Base-by-base conservation (phyloP, 441 rosid genomes). In the Pelargonium australe region DNA sequence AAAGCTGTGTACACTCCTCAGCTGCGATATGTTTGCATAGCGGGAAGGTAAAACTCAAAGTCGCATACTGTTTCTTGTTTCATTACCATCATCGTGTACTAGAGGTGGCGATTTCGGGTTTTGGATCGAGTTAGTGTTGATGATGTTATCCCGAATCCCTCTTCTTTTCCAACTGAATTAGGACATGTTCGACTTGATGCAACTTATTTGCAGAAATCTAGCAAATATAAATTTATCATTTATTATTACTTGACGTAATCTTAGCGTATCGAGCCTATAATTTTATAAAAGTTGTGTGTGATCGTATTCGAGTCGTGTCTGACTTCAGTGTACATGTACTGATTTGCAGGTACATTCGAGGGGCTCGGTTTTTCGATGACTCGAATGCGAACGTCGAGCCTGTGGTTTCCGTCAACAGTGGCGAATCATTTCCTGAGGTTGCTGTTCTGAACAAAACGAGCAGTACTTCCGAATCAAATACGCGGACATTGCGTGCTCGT, bases 1-100 rank as follows among this genome's bases (percentile, higher is more conserved):
- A 87, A 91, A 78, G 89, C 96, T 64, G 93, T 86, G 67, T 86
- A 84, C 75, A 85, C 87, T 71, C 87, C 95, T 49, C 73, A 89
- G 57, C 80, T 91, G 74, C 87, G 85, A 85, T 91, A 87, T 74
- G 95, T 89, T 68, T 94, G 98, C 62, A 76, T 94, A 4, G 96
- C 95, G 2, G 96, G 97, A 72, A 91, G 97, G 97, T 93, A 81
- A 76, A 40, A 3, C 68, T 11, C 65, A 34, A 53, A 66, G 10
- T 61, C 61, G 45, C 65, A 74, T 13, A 49, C 70, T 16, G 44
- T 61, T 44, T 68, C 72, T 17, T 23, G 8, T 37, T 31, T 28
- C 31, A 28, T 28, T 28, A 28, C 1, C 31, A 3, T 28, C 31
- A 28, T 28, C 31, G 31, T 28, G 31, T 28, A 28, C 31, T 28